phyloP scores from a whole-genome alignment of 371 early-diverging fungal species.

The Actinomortierella wolfii region DNA sequence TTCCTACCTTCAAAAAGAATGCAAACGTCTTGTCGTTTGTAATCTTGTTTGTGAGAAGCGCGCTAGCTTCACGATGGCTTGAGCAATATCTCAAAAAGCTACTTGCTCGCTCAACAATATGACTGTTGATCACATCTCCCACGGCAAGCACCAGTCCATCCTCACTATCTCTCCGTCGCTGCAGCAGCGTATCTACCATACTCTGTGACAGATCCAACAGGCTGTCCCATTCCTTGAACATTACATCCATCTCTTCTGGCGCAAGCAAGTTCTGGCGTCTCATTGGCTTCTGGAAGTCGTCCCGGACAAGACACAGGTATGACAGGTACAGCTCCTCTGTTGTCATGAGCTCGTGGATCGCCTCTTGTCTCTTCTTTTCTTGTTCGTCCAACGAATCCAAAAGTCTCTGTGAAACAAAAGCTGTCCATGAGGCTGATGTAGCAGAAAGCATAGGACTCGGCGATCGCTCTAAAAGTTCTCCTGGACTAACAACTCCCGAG shows the following conservation, averaged over 20 bases:
- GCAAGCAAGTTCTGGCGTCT: constrained; percentile 31
- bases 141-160: constrained; percentile 49
- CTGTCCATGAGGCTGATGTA: constrained; percentile 24
- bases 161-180: constrained; percentile 29
- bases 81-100: constrained; percentile 41
- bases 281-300: constrained; percentile 65
- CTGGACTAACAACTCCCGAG: constrained; percentile 7
- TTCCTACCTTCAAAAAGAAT: constrained; percentile 29
- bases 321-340: constrained; percentile 85
- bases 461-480: constrained; percentile 2
- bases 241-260: constrained; percentile 17
- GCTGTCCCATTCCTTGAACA: constrained; percentile 34
- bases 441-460: constrained; percentile 12
- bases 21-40: constrained; percentile 13
- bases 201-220: constrained; percentile 33
- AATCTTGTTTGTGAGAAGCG: constrained; percentile 16
- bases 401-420: constrained; percentile 10
- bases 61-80: constrained; percentile 28
- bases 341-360: constrained; percentile 84
- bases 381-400: constrained; percentile 43
- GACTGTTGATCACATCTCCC: constrained; percentile 45
- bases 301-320: constrained; percentile 81
- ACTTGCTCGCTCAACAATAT: constrained; percentile 30
- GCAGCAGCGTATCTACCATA: constrained; percentile 33
- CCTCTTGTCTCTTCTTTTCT: constrained; percentile 86